These are phyloP conservation scores for Bruguiera sexangula DNA, from an alignment of 345 rosid species.

Conservation along the genomic window DNA sequence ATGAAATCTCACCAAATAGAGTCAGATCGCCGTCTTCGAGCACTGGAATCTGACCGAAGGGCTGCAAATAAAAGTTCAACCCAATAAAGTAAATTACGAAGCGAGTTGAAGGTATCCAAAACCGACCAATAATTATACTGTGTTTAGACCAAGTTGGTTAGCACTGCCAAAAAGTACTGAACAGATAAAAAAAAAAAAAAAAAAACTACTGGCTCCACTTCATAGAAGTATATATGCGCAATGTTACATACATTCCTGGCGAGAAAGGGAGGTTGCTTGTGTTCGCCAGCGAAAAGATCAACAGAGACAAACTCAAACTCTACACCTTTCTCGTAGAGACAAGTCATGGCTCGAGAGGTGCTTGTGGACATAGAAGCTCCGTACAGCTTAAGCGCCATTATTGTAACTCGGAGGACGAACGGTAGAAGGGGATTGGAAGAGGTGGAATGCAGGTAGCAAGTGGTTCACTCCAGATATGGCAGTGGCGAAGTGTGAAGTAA, in stretches of 20 bases:
- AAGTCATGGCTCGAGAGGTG: constrained; percentile 59
- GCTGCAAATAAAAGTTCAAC: constrained; percentile 43
- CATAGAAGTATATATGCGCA: too few species aligned
- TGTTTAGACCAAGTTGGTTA: too few species aligned
- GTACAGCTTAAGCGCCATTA: constrained; percentile 58
- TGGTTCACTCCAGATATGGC: not conserved
- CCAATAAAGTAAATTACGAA: too few species aligned
- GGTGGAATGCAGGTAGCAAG: not conserved
- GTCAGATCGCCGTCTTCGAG: constrained; percentile 76
- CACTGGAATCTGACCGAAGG: constrained; percentile 79
- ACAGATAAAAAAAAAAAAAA: too few species aligned
- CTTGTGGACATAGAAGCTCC: constrained; percentile 67
- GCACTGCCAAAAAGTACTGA: too few species aligned
- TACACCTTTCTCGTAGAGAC: constrained; percentile 62
- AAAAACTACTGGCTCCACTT: too few species aligned
- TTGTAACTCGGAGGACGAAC: not conserved
- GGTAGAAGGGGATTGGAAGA: not conserved
- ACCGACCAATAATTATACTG: too few species aligned
- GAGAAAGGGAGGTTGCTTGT: constrained; percentile 57
- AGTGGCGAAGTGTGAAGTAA: too few species aligned
- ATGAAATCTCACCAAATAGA: constrained; percentile 50
- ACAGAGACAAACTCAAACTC: constrained; percentile 72
- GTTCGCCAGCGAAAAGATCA: constrained; percentile 60
- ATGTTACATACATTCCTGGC: constrained; percentile 48
- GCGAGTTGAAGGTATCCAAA: too few species aligned